These are phyloP conservation scores for Trichoderma simmonsii DNA, from an alignment of 2,329 filamentous ascomycete genomes.

Conservation along the genomic window DNA sequence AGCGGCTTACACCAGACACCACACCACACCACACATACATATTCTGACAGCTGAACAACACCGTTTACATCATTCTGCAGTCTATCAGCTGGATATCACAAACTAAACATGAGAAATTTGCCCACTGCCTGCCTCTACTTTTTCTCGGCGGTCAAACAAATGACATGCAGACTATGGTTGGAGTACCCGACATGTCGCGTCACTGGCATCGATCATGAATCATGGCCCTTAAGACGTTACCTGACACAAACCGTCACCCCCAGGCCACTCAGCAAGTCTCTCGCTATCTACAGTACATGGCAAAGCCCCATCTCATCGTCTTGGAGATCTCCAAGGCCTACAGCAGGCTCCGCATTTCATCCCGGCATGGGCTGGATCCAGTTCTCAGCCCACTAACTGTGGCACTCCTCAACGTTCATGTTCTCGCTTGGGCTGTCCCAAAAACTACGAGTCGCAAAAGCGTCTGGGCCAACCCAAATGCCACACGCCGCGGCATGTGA, in stretches of 20 bases:
- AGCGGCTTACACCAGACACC: not conserved
- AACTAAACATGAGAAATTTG: not conserved
- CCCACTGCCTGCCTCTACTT: not conserved
- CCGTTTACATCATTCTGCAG: not conserved
- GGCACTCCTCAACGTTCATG: not conserved
- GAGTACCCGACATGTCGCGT: not conserved
- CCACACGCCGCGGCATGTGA: conserved; percentile 5
- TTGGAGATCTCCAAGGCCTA: not conserved
- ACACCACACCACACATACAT: not conserved
- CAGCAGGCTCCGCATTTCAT: not conserved
- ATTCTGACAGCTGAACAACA: not conserved
- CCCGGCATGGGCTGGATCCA: not conserved
- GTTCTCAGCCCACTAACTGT: not conserved
- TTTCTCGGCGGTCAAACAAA: not conserved
- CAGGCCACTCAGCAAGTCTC: not conserved
- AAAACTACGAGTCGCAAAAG: not conserved
- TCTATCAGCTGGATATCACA: not conserved
- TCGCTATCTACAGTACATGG: not conserved
- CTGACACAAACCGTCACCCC: no score
- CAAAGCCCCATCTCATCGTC: not conserved
- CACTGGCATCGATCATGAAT: not conserved
- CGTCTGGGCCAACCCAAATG: conserved; percentile 11
- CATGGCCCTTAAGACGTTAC: not conserved
- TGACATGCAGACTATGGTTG: not conserved
- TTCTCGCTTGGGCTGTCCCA: not conserved